A percentile compares a stretch with the other conserved stretches of the same genome.
These are phyloP conservation scores for Candida succiphila DNA, from an alignment of 805 yeast genomes.

Conservation along the genomic window DNA sequence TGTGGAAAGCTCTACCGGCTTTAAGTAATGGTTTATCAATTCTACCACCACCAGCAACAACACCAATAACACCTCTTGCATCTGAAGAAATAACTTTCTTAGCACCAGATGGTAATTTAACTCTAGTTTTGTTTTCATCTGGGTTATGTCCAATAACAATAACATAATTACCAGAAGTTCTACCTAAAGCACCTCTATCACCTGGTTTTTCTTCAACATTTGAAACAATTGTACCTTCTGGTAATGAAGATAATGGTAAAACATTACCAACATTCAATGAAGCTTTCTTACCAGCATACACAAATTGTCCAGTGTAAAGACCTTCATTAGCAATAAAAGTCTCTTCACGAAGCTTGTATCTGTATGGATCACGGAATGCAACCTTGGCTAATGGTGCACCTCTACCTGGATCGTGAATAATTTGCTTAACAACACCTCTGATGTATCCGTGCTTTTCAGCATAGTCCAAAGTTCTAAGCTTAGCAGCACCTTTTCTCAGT, in stretches of 20 bases:
- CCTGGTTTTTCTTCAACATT: slow-evolving; percentile 98
- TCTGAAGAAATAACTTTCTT: slow-evolving; percentile 92
- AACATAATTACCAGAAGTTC: slow-evolving; percentile 99
- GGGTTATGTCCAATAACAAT: slow-evolving; percentile 99
- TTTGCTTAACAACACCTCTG: slow-evolving; percentile 98
- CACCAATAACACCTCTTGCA: slow-evolving; percentile 99
- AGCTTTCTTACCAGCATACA: slow-evolving; percentile 98
- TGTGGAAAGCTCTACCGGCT: slow-evolving; percentile 99
- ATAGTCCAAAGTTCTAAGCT: slow-evolving; percentile 97
- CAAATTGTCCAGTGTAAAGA: slow-evolving; percentile 98
- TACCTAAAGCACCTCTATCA: slow-evolving; percentile 99
- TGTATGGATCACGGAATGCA: slow-evolving; percentile 99
- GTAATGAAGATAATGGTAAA: slow-evolving; percentile 92
- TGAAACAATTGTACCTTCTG: slow-evolving; percentile 98
- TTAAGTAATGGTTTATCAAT: slow-evolving; percentile 98
- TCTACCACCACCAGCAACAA: slow-evolving; percentile 99
- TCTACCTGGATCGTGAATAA: slow-evolving; percentile 99
- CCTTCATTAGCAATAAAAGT: slow-evolving; percentile 99
- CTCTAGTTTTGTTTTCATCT: slow-evolving; percentile 98
- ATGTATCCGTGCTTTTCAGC: slow-evolving; percentile 99
- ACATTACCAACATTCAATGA: slow-evolving; percentile 95
- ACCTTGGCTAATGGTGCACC: slow-evolving; percentile 99
- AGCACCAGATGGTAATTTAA: slow-evolving; percentile 98
- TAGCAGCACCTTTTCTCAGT: slow-evolving; percentile 99
- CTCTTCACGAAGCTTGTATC: slow-evolving; percentile 95